phyloP scores from a whole-genome alignment of 768 basidiomycete species.

The Podaxis sp. region DNA sequence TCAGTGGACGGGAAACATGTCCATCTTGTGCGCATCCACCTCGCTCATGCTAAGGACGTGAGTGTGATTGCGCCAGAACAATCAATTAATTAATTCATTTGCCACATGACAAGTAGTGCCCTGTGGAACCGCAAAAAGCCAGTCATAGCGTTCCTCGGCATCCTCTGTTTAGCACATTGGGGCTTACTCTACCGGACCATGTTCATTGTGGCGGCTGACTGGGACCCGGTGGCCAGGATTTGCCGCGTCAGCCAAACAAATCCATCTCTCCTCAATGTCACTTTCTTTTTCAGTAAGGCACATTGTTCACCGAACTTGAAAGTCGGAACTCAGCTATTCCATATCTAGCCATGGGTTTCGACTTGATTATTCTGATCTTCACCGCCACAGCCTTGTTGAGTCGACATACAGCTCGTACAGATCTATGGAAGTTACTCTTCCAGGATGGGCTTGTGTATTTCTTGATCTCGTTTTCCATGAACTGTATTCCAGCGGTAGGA shows the following conservation, averaged over 20 bases:
- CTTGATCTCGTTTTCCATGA: slow-evolving; percentile 60
- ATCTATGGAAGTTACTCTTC: slow-evolving; percentile 69
- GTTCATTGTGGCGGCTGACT: slow-evolving; percentile 60
- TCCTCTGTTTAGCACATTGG: slow-evolving; percentile 65
- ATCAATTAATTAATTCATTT: background rate
- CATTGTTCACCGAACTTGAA: background rate
- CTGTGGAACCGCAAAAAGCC: slow-evolving; percentile 62
- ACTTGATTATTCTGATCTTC: slow-evolving; percentile 56
- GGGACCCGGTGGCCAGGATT: slow-evolving; percentile 35
- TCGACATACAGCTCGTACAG: slow-evolving; percentile 51
- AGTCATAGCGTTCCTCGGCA: slow-evolving; percentile 48
- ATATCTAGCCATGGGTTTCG: slow-evolving; percentile 65
- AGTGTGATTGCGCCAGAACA: slow-evolving; percentile 19
- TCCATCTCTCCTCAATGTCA: slow-evolving; percentile 56
- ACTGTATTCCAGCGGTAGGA: slow-evolving; percentile 65
- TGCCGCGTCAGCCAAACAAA: slow-evolving; percentile 56
- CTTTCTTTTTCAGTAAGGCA: slow-evolving; percentile 70
- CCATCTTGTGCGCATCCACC: slow-evolving; percentile 63
- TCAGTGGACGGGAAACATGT: slow-evolving; percentile 64
- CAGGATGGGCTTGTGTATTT: slow-evolving; percentile 75
- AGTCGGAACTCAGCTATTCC: background rate
- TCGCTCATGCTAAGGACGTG: slow-evolving; percentile 73
- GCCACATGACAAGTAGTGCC: slow-evolving; percentile 45
- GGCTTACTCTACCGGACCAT: slow-evolving; percentile 65
- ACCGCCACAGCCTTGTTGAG: slow-evolving; percentile 52